These are phyloP conservation scores for Boletus barrowsii DNA, from an alignment of 768 basidiomycete genomes.

Conservation along the genomic window DNA sequence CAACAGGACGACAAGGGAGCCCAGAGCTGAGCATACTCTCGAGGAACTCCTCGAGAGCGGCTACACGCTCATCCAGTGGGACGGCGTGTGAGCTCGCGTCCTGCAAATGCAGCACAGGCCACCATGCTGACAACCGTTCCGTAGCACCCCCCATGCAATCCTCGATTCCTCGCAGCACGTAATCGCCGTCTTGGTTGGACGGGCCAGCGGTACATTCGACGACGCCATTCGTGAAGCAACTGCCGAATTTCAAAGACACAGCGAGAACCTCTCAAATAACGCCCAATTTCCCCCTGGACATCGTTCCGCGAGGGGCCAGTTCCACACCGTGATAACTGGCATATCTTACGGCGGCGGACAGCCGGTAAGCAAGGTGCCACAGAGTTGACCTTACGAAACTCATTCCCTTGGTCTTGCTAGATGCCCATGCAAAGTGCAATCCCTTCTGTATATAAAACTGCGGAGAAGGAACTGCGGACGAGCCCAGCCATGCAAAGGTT, in stretches of 20 bases:
- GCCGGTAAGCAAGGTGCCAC: background rate
- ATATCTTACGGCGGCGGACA: slow-evolving; percentile 1
- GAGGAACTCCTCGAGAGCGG: background rate
- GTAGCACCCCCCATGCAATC: background rate
- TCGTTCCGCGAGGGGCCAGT: background rate
- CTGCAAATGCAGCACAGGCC: too few relatives aligned
- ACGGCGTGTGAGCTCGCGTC: background rate
- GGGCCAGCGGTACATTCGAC: background rate
- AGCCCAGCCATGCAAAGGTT: background rate
- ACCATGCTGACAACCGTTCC: too few relatives aligned
- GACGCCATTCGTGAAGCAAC: background rate
- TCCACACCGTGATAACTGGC: background rate
- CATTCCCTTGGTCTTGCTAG: background rate
- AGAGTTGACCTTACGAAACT: too few relatives aligned
- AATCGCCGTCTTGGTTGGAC: background rate
- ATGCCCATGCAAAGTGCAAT: background rate
- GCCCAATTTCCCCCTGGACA: background rate
- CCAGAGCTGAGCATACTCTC: background rate
- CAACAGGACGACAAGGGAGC: background rate
- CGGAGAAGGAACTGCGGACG: background rate
- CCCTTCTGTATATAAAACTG: accelerated
- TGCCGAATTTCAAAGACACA: background rate
- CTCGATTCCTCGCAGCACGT: background rate
- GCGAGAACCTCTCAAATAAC: background rate
- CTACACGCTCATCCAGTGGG: background rate